These are phyloP conservation scores for Plantago major DNA, from an alignment of 257 asterid species.

Conservation along the genomic window DNA sequence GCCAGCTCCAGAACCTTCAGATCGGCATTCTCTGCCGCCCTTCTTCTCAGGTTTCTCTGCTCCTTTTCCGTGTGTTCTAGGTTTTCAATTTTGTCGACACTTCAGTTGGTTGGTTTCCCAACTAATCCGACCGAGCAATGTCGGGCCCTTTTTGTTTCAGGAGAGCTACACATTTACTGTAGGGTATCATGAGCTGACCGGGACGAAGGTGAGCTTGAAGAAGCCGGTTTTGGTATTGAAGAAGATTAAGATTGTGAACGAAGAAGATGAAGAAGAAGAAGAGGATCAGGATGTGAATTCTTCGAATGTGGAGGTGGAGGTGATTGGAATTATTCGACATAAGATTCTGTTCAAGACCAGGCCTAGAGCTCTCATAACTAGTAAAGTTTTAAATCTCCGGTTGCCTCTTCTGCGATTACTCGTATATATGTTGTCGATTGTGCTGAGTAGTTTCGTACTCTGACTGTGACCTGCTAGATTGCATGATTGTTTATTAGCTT, in stretches of 20 bases:
- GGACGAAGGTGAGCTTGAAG: slow-evolving; percentile 69
- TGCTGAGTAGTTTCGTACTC: background rate
- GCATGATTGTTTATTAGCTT: slow-evolving; percentile 5
- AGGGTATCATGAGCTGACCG: slow-evolving; percentile 88
- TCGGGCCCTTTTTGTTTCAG: slow-evolving; percentile 26
- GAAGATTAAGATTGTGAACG: slow-evolving; percentile 47
- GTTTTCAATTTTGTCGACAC: background rate
- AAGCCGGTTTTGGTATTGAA: slow-evolving; percentile 84
- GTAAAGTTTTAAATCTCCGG: slow-evolving; percentile 31
- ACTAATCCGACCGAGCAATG: too few species aligned
- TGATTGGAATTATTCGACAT: slow-evolving; percentile 72
- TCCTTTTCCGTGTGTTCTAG: too few species aligned
- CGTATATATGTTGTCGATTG: background rate
- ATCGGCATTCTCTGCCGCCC: slow-evolving; percentile 91
- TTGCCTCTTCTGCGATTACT: background rate
- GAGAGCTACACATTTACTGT: slow-evolving; percentile 75
- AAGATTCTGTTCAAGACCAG: slow-evolving; percentile 82
- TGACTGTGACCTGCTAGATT: background rate
- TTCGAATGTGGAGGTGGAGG: slow-evolving; percentile 55
- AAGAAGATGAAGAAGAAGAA: slow-evolving; percentile 24
- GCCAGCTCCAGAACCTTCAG: slow-evolving; percentile 61
- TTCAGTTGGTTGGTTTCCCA: background rate
- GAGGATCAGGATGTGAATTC: slow-evolving; percentile 20
- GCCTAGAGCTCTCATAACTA: slow-evolving; percentile 86
- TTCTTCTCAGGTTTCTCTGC: slow-evolving; percentile 61